Evolutionary conservation across 139 green algal genomes (phyloP), one percentile per base, ranked within the genome.

Genomic region (Astrephomene gubernaculifera): DNA sequence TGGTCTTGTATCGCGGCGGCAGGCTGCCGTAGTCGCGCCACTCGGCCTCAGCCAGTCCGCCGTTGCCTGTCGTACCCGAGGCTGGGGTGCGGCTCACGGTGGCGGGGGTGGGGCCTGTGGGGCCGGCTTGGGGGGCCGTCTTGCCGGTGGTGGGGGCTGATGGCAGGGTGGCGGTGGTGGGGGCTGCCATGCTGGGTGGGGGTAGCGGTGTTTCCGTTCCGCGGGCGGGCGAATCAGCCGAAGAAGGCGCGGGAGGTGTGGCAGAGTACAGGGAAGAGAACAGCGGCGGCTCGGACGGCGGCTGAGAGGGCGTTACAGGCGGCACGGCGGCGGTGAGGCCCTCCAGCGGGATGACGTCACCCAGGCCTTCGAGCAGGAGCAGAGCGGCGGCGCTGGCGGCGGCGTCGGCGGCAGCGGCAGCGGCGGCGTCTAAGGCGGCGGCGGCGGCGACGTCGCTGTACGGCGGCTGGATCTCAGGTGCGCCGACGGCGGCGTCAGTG

Each of bases 21-120:
- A 84, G 78, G 17, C 4, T n/a, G 31, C 27, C 31, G 78, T 65
- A 75, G 19, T 64, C 43, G 17, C 35, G 61, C 78, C 78, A 84
- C 29, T 83, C 60, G 36, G 39, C 21, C 8, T 4, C 24, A n/a
- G n/a, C n/a, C n/a, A n/a, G n/a, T n/a, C n/a, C n/a, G n/a, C n/a
- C n/a, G n/a, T n/a, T n/a, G n/a, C n/a, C n/a, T n/a, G n/a, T n/a
- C n/a, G n/a, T n/a, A n/a, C n/a, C n/a, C n/a, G n/a, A n/a, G n/a
- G n/a, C n/a, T n/a, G n/a, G n/a, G n/a, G n/a, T n/a, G n/a, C n/a
- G n/a, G n/a, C n/a, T n/a, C n/a, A n/a, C 71, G 25, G 41, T 8
- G 41, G 6, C 44, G 43, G 41, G 4, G 70, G 1, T 1, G 43
- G 52, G 31, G 72, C 22, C 31, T 49, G 72, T 24, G 72, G 41